Conservation (phyloP, 2,329 filamentous ascomycete genomes). For the Neonectria hederae region DNA sequence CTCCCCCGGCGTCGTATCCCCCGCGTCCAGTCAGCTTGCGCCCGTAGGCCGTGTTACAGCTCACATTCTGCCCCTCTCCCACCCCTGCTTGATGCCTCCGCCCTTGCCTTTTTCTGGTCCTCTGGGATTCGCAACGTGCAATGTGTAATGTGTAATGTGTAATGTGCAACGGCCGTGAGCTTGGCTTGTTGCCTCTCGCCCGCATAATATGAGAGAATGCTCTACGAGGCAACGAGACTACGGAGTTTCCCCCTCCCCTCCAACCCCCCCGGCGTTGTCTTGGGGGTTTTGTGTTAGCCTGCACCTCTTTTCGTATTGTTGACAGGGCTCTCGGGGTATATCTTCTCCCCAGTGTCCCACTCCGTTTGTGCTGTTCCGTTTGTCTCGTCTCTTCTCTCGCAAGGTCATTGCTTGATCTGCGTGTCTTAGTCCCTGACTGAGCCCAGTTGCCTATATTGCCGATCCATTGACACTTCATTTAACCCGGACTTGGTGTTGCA, state of each 20-base stretch:
- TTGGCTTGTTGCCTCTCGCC: conserved; percentile 32
- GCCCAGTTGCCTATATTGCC: conserved; percentile 7
- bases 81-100: conserved; percentile 6
- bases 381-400: not conserved
- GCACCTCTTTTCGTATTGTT: conserved; percentile 1
- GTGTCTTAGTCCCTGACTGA: not conserved
- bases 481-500: not conserved
- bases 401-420: conserved; percentile 1
- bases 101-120: conserved; percentile 10
- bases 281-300: not conserved
- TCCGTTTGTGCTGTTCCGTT: not conserved
- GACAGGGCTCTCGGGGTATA: conserved; percentile 7
- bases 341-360: conserved; percentile 11
- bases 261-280: not conserved
- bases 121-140: conserved; percentile 30
- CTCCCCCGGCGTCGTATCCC: not conserved
- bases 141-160: conserved; percentile 17
- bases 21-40: conserved; percentile 11
- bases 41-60: conserved; percentile 1
- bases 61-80: not conserved
- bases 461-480: conserved; percentile 12
- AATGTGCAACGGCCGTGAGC: conserved; percentile 36
- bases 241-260: not conserved
- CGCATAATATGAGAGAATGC: conserved; percentile 36
- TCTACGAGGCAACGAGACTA: conserved; percentile 31